Conservation (phyloP, 352 stramenopile species). For the Phytophthora tubulina region DNA sequence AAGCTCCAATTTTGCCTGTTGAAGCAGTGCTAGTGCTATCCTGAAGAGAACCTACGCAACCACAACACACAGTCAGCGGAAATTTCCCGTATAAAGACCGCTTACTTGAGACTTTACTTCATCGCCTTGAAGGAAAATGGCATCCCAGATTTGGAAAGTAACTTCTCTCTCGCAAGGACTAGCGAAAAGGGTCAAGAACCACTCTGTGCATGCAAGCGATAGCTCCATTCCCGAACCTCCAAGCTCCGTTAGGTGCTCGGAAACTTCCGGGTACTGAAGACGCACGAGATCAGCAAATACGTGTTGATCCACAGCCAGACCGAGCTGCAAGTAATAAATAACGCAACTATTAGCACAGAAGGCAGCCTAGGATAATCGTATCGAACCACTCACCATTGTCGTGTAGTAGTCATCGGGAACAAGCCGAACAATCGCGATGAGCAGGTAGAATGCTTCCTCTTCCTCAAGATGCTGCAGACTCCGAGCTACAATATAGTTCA, state of each 20-base stretch:
- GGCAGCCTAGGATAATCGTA: background rate
- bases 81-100: background rate
- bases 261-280: constrained; percentile 77
- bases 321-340: constrained; percentile 53
- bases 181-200: constrained; percentile 90
- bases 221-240: constrained; percentile 88
- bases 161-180: constrained; percentile 80
- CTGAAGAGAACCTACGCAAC: constrained; percentile 75
- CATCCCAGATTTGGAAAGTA: constrained; percentile 87
- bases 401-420: constrained; percentile 91
- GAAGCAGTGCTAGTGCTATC: constrained; percentile 76
- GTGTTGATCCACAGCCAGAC: constrained; percentile 88
- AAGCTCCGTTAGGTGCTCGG: constrained; percentile 65
- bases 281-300: constrained; percentile 89
- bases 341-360: constrained; percentile 3
- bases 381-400: constrained; percentile 72
- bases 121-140: constrained; percentile 84
- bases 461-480: constrained; percentile 75
- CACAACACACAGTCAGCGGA: constrained; percentile 13
- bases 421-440: constrained; percentile 80
- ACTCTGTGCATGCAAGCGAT: constrained; percentile 88
- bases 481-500: constrained; percentile 90
- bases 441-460: constrained; percentile 86
- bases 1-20: constrained; percentile 67
- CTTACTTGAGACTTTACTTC: constrained; percentile 53